phyloP scores from a whole-genome alignment of 163 green algal genomes.

The Chlorella variabilis region DNA sequence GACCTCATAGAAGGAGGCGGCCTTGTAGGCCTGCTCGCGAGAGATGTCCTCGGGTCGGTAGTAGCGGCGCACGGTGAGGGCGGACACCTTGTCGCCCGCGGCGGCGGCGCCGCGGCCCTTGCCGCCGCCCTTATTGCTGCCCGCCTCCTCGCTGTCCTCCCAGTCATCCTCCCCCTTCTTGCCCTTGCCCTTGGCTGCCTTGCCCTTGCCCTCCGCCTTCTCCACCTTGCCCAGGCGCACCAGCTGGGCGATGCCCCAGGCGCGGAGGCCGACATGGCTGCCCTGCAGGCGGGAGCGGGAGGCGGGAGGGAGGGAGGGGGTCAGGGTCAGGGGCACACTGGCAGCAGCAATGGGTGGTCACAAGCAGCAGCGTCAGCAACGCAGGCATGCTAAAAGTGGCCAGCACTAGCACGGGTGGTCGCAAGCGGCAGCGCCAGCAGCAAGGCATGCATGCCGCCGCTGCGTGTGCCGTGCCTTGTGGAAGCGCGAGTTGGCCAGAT shows the following conservation, averaged over 20 bases:
- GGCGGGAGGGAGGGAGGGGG: not conserved
- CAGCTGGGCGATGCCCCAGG: constrained; percentile 78
- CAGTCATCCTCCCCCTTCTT: constrained; percentile 10
- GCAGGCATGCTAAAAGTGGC: too few species aligned
- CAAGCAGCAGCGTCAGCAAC: too few species aligned
- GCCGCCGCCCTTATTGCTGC: constrained; percentile 11
- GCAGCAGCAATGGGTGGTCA: not conserved
- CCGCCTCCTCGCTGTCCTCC: constrained; percentile 6
- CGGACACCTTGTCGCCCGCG: not conserved
- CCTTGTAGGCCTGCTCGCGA: constrained; percentile 75
- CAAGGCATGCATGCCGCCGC: too few species aligned
- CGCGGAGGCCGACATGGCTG: constrained; percentile 75
- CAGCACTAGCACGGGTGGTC: too few species aligned
- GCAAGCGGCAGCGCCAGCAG: too few species aligned
- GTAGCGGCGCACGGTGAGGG: constrained; percentile 77
- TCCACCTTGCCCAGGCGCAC: constrained; percentile 51
- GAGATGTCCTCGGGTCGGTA: constrained; percentile 92
- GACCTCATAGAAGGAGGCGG: constrained; percentile 69
- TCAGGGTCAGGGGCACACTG: not conserved
- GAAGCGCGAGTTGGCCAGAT: constrained; percentile 61
- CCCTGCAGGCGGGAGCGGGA: constrained; percentile 55
- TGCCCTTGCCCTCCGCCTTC: constrained; percentile 19
- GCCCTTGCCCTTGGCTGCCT: constrained; percentile 9
- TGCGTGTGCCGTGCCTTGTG: constrained; percentile 70
- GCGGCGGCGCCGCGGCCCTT: constrained; percentile 7